Evolutionary conservation across 1,284 basidiomycete species (phyloP).

Genomic region (Agaricales sp.): DNA sequence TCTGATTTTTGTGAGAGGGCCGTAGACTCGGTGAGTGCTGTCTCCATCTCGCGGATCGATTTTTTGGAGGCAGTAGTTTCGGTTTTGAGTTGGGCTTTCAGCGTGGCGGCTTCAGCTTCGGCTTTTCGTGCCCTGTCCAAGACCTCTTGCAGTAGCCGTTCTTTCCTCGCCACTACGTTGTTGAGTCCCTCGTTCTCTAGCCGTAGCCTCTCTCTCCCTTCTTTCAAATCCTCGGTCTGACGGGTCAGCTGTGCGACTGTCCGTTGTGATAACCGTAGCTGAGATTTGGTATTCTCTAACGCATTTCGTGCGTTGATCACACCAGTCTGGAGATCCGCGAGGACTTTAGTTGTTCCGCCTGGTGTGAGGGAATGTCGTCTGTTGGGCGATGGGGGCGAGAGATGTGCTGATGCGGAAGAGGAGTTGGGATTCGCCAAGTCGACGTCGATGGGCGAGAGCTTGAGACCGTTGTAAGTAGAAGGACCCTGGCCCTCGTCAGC

Average conservation of each 20-base stretch:
- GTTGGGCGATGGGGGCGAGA: conserved; percentile 34
- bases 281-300: conserved; percentile 74
- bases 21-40: conserved; percentile 56
- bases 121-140: conserved; percentile 75
- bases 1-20: conserved; percentile 69
- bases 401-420: conserved; percentile 20
- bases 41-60: conserved; percentile 66
- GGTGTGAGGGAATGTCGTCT: conserved; percentile 57
- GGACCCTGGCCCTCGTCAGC: conserved; percentile 52
- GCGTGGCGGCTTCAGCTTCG: conserved; percentile 55
- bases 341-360: conserved; percentile 70
- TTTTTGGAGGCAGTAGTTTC: conserved; percentile 67
- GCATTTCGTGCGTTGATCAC: conserved; percentile 72
- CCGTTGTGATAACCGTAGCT: conserved; percentile 67
- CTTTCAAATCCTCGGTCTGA: conserved; percentile 79
- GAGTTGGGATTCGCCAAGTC: too few relatives aligned
- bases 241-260: conserved; percentile 72
- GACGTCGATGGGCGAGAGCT: conserved; percentile 20
- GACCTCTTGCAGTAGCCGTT: conserved; percentile 75
- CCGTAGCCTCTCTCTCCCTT: conserved; percentile 67
- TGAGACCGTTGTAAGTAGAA: background rate
- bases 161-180: conserved; percentile 78
- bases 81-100: conserved; percentile 61
- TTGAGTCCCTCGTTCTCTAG: conserved; percentile 80
- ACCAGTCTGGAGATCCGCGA: conserved; percentile 74